These are phyloP conservation scores for Tympanopsis confertula DNA, from an alignment of 2,329 filamentous ascomycete genomes.

Conservation along the genomic window DNA sequence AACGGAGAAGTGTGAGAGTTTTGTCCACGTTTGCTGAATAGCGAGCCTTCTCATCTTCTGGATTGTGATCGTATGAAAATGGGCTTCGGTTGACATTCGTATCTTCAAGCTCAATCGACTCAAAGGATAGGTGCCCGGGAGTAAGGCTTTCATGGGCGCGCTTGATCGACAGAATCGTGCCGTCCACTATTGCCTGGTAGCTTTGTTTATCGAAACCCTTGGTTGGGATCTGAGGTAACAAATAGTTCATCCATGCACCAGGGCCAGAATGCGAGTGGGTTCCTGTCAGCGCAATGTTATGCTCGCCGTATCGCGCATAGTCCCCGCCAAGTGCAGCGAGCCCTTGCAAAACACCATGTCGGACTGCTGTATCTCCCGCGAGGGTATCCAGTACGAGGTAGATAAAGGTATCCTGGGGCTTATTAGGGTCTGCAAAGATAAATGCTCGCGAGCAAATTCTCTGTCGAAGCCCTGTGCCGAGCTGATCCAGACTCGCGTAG, in stretches of 20 bases:
- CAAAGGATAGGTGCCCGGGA: conserved; percentile 61
- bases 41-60: conserved; percentile 57
- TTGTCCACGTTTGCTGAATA: conserved; percentile 60
- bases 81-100: conserved; percentile 84
- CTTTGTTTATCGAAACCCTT: conserved; percentile 78
- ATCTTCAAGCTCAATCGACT: conserved; percentile 56
- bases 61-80: conserved; percentile 80
- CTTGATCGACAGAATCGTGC: conserved; percentile 69
- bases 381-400: conserved; percentile 82
- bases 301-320: conserved; percentile 63
- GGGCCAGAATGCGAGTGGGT: conserved; percentile 90
- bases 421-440: conserved; percentile 61
- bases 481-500: conserved; percentile 76
- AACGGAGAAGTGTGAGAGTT: conserved; percentile 67
- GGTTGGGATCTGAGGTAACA: conserved; percentile 82
- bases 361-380: conserved; percentile 78
- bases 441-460: conserved; percentile 82
- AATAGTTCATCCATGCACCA: conserved; percentile 87
- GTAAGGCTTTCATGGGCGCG: conserved; percentile 64
- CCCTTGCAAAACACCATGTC: conserved; percentile 74
- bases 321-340: conserved; percentile 57
- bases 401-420: conserved; percentile 62
- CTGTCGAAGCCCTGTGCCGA: conserved; percentile 75
- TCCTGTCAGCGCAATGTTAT: conserved; percentile 80
- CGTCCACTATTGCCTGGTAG: conserved; percentile 80